Evolutionary conservation across 345 rosid species (phyloP), one percentile per base, ranked within the genome.

Genomic region (Viola odorata): DNA sequence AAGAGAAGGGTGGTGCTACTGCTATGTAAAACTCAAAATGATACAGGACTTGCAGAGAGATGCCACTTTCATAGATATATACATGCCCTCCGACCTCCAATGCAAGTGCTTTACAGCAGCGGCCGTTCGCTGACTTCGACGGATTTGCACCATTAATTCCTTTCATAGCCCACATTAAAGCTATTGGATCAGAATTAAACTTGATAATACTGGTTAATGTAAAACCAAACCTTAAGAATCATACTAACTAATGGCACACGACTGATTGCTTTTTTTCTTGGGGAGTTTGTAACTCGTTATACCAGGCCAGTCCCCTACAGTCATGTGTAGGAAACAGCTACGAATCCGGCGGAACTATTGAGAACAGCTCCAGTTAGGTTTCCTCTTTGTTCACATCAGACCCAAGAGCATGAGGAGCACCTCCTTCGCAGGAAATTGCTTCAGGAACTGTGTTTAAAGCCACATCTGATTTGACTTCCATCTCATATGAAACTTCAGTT

Each of bases 11-110:
- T 8, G 49, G 16, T 12, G 69, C 14, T 12, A 36, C 57, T 47
- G 66, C 56, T 37, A 40, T 50, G 41, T 54, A 54, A 68, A 68
- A 68, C 61, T 68, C 59, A 55, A 41, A 48, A 47, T 17, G 48
- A 48, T 67, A 67, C 61, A 67, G 3, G 64, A 45, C 59, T 45
- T 38, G 47, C 13, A 32, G 57, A 58, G 37, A 7, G 7, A 42
- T 40, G 42, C 37, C 32, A 14, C 44, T 52, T 36, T 50, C 23
- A 13, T 42, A 60, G 5, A 60, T 54, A n/a, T 53, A 60, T 65
- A 68, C 71, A 68, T 6, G 45, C 59, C 65, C 13, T 16, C 57
- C 50, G 14, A 5, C 41, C 50, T 38, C 44, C 60, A 47, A 14
- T 16, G 8, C 12, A 55, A 41, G 17, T n/a, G 11, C n/a, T 41